Base-by-base conservation (phyloP, 2,329 filamentous ascomycete genomes). In the Exophiala sp. region DNA sequence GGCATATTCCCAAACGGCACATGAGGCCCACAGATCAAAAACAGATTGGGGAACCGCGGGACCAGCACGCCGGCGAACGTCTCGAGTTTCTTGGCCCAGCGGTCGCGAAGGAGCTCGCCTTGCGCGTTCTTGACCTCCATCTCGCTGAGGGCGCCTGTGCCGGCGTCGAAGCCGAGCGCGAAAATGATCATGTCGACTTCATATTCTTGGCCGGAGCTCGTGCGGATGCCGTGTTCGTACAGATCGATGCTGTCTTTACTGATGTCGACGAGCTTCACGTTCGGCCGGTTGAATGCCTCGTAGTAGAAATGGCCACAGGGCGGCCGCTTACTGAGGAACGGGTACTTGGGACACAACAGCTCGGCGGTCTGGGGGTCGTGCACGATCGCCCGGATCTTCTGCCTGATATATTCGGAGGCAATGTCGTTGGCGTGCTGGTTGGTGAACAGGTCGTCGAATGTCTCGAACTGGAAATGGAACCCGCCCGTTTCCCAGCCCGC, bases 391-490 rank as follows among this genome's bases (percentile, higher is more conserved):
- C 76, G 70, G 0, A 70, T 72, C 63, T 78, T 79, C 53, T 71
- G 68, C 1, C 66, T 68, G 73, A 78, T 80, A 60, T 80, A 79
- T 3, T 73, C 66, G 58, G 80, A 81, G 0, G 70, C 66, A 45
- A 71, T 68, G 13, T 69, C 62, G 56, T 82, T 82, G 1, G 74
- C 73, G 9, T 74, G 66, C 0, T 62, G 30, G 32, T 68, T 63
- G 13, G 65, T 58, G 2, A 80, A 52, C 16, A 70, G 66, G 49
- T 83, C 79, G 32, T 70, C 71, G 65, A 79, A 82, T 1, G 41
- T 50, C 11, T 43, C 66, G 0, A 79, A 64, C 73, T 75, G 76
- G 60, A 69, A 76, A 0, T 65, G 61, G 60, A 82, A 81, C 0
- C 79, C 79, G 1, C 78, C 79, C 0, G 68, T 61, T 2, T 65